Evolutionary conservation across 805 yeast species (phyloP), one percentile per base, ranked within the genome.

Genomic region (Nakazawaea ambrosiae): DNA sequence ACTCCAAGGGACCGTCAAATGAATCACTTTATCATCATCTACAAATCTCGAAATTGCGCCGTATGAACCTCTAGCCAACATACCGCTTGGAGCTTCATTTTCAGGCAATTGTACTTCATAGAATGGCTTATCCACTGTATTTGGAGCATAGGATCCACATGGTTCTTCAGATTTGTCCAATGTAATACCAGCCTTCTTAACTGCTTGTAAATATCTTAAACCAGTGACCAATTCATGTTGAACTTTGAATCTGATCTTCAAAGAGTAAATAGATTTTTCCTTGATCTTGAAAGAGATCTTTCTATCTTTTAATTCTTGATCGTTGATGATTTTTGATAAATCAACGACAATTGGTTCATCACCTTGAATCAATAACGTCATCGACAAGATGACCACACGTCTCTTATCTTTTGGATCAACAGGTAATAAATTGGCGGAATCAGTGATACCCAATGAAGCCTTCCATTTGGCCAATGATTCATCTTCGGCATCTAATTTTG

Each of bases 221-320:
- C 97, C 97, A 2, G 96, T 88, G 49, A 89, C 79, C 47, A 89
- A 85, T 55, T 85, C 94, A 51, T 83, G 90, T 59, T 88, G 96
- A 24, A 89, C 81, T 47, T 87, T 74, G 64, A 88, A 89, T 47
- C 75, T 78, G 51, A 87, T 75, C 45, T 66, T 73, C 53, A 87
- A 67, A 50, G 75, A 78, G 60, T 86, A 88, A 24, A 75, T 64
- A 14, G 90, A 70, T 47, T 77, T 80, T 53, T 87, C 96, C 55
- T 83, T 84, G 57, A 88, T 78, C 55, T 72, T 70, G 60, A 86
- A 81, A 44, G 82, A 74, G 48, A 79, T 74, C 36, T 76, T 77
- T 34, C 49, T 50, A 20, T 50, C 50, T 41, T 77, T 73, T 39
- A 80, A 62, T 23, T 67, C 63, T 45, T 75, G 70, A 36, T 81